These are phyloP conservation scores for Triglochin maritima DNA, from an alignment of 106 monocot species.

Conservation along the genomic window DNA sequence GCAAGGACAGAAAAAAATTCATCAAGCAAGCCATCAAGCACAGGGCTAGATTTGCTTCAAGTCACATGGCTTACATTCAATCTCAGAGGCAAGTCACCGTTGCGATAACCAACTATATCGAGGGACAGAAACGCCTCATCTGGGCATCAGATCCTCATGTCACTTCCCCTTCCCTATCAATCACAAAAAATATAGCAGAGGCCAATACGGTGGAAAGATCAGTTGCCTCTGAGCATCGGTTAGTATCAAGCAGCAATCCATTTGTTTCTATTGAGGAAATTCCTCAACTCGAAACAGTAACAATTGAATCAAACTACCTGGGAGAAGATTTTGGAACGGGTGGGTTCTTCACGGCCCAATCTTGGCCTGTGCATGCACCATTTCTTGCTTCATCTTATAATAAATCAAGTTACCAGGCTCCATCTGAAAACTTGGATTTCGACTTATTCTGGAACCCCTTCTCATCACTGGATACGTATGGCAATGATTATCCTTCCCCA, in stretches of 20 bases:
- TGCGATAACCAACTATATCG: conserved; percentile 45
- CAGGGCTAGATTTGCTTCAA: conserved; percentile 42
- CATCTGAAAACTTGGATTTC: conserved; percentile 37
- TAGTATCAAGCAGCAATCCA: conserved; percentile 21
- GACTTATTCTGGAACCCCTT: conserved; percentile 70
- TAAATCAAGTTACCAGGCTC: conserved; percentile 22
- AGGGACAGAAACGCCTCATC: conserved; percentile 32
- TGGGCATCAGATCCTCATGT: conserved; percentile 23
- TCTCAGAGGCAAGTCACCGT: conserved; percentile 48
- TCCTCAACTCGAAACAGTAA: conserved; percentile 35
- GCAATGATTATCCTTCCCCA: not conserved
- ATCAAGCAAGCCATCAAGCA: conserved; percentile 65
- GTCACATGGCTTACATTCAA: conserved; percentile 51
- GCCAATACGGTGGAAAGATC: not conserved
- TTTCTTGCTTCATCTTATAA: conserved; percentile 26
- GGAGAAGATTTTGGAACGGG: not conserved
- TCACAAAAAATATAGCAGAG: conserved; percentile 17
- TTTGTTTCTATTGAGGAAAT: conserved; percentile 32
- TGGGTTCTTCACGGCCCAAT: conserved; percentile 10
- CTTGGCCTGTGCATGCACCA: conserved; percentile 12
- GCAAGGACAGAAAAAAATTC: conserved; percentile 67
- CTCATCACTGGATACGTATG: conserved; percentile 24
- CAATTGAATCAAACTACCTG: conserved; percentile 4
- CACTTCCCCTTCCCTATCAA: conserved; percentile 29
- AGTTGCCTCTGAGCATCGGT: conserved; percentile 13